phyloP scores from a whole-genome alignment of 306 rosid genomes.

The Begonia peltatifolia region DNA sequence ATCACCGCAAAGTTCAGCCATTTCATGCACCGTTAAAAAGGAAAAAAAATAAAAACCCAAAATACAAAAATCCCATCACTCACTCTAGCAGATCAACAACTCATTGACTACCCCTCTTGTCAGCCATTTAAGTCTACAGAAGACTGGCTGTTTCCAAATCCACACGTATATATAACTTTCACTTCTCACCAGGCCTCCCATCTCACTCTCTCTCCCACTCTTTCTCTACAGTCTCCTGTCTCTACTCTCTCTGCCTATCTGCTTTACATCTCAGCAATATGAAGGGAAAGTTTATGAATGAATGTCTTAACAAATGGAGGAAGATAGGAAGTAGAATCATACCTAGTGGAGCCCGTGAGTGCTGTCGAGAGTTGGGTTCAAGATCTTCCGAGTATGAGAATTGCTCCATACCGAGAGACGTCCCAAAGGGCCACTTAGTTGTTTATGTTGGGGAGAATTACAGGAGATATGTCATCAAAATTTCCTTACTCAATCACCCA shows the following conservation, averaged over 20 bases:
- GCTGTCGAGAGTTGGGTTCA: conserved; percentile 38
- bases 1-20: no score
- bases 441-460: conserved; percentile 57
- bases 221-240: conserved; percentile 7
- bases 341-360: conserved; percentile 33
- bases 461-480: conserved; percentile 58
- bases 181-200: conserved; percentile 19
- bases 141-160: conserved; percentile 19
- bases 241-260: conserved; percentile 6
- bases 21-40: not conserved
- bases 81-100: not conserved
- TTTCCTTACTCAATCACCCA: conserved; percentile 52
- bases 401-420: conserved; percentile 50
- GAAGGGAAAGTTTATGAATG: conserved; percentile 36
- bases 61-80: no score
- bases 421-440: conserved; percentile 81
- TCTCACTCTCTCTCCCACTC: conserved; percentile 8
- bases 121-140: conserved; percentile 24
- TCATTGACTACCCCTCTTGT: conserved; percentile 28
- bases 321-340: conserved; percentile 37
- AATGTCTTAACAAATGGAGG: conserved; percentile 63
- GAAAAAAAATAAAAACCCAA: not conserved
- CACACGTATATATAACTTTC: conserved; percentile 39
- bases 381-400: conserved; percentile 34
- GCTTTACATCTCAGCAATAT: conserved; percentile 7